Percentiles rank a stretch among this genome's conserved stretches.
Evolutionary conservation across 441 rosid genomes (phyloP).

Genomic region (Mallotus japonicus): DNA sequence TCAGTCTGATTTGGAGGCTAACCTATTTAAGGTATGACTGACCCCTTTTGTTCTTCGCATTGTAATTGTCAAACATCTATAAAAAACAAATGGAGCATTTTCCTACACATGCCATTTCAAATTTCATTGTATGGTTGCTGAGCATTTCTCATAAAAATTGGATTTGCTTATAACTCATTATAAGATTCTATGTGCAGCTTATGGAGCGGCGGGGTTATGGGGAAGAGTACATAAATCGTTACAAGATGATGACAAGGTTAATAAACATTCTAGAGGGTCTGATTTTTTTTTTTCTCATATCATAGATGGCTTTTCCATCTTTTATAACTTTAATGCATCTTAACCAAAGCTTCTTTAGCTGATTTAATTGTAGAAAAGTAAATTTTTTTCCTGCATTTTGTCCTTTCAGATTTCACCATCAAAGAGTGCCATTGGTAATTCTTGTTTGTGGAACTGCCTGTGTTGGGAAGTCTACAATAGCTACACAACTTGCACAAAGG

Average conservation of each 20-base stretch:
- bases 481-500: conserved; percentile 98
- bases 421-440: conserved; percentile 92
- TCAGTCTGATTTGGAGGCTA: conserved; percentile 90
- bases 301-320: background rate
- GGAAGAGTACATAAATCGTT: conserved; percentile 82
- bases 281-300: background rate
- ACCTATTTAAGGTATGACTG: conserved; percentile 71
- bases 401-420: conserved; percentile 85
- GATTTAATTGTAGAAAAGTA: background rate
- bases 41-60: background rate
- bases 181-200: conserved; percentile 50
- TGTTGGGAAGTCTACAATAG: conserved; percentile 96
- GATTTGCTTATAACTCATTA: conserved; percentile 20
- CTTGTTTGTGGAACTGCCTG: conserved; percentile 99
- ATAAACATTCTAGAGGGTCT: conserved; percentile 13
- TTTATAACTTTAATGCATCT: background rate
- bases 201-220: conserved; percentile 96
- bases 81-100: background rate
- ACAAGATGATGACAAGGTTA: conserved; percentile 99
- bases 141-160: background rate
- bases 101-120: background rate
- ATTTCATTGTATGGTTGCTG: background rate
- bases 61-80: background rate
- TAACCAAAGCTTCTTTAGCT: background rate
- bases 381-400: conserved; percentile 1